These are phyloP conservation scores for Lithospermum erythrorhizon DNA, from an alignment of 257 asterid genomes.

Conservation along the genomic window DNA sequence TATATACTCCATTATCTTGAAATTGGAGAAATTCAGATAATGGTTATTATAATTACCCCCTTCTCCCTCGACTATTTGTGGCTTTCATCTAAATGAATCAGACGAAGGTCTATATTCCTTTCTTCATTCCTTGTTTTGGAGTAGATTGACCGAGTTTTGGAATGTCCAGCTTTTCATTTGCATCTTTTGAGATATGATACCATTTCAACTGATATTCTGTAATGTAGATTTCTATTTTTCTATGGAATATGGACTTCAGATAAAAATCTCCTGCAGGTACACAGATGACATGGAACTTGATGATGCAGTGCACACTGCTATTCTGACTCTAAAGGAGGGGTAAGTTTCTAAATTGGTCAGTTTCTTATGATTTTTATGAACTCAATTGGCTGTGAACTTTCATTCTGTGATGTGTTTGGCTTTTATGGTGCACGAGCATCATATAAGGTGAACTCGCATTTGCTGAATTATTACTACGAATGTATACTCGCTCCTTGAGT, in stretches of 20 bases:
- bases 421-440: too few relatives aligned
- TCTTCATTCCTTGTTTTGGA: neutral
- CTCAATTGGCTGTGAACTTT: neutral
- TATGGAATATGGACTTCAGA: neutral
- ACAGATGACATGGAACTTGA: constrained; percentile 98
- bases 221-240: neutral
- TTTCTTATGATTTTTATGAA: neutral
- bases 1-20: too few relatives aligned
- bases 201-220: too few relatives aligned
- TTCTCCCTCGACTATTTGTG: neutral
- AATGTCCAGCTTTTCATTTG: neutral
- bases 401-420: neutral
- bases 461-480: too few relatives aligned
- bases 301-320: constrained; percentile 99
- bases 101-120: too few relatives aligned
- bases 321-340: constrained; percentile 98
- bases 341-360: constrained; percentile 20
- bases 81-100: neutral
- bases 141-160: neutral
- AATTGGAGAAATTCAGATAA: too few relatives aligned
- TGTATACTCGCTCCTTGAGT: too few relatives aligned
- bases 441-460: too few relatives aligned
- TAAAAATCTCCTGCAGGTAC: constrained; percentile 38
- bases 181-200: neutral
- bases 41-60: neutral